These are phyloP conservation scores for Blepharisma stoltei DNA, from an alignment of 73 alveolate genomes.

Conservation along the genomic window DNA sequence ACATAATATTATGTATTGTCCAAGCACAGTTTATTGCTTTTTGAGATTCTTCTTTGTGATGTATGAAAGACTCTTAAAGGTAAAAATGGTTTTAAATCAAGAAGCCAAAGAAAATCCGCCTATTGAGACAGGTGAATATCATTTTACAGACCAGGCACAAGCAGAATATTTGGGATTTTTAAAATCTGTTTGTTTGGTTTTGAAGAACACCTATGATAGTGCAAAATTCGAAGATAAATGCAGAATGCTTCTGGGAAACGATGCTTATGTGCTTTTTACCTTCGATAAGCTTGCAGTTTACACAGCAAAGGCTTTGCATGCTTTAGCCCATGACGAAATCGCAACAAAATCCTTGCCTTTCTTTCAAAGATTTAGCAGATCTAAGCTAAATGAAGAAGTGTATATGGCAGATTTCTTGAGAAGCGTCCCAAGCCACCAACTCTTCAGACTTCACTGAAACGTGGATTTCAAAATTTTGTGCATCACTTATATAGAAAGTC, in stretches of 20 bases:
- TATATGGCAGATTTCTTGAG: conserved; percentile 2
- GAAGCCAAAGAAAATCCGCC: neutral
- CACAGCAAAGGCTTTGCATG: conserved; percentile 2
- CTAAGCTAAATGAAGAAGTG: conserved; percentile 1
- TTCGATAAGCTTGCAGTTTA: conserved; percentile 6
- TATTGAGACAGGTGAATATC: neutral
- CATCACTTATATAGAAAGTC: conserved; percentile 22
- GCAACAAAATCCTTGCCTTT: conserved; percentile 2
- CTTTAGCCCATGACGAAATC: neutral
- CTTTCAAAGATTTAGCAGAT: neutral
- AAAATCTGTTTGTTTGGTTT: neutral
- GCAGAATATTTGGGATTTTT: neutral
- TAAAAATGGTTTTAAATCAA: conserved; percentile 6
- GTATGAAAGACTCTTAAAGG: conserved; percentile 26
- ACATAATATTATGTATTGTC: neutral
- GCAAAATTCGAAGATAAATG: conserved; percentile 24
- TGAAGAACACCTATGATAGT: neutral
- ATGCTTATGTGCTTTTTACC: conserved; percentile 13
- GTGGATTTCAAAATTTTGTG: neutral
- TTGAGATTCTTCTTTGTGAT: conserved; percentile 10
- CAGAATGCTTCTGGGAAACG: neutral
- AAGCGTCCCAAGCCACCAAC: neutral
- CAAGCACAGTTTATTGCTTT: conserved; percentile 7
- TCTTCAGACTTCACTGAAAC: conserved; percentile 13
- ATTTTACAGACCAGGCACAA: neutral